Base-by-base conservation (phyloP, 371 early-diverging fungal genomes). In the Rhizopus microsporus region DNA sequence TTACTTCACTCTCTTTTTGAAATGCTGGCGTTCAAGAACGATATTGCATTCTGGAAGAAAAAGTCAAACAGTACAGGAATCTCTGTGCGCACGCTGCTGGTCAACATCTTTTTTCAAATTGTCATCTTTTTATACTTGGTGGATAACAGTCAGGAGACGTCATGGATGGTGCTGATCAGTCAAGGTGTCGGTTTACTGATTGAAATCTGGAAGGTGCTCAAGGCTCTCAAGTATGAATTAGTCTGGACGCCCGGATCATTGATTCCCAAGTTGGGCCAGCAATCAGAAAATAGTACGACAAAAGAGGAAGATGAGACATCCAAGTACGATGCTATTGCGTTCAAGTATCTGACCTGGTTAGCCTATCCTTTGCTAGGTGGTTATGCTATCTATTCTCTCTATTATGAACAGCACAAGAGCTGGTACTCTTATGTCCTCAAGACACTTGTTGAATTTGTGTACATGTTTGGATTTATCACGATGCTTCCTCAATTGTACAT, bases 401-500 rank as follows among this genome's bases (percentile, higher is more conserved):
- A 87, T 33, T 93, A 93, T 67, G 83, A 95, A 59, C 84, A 88
- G 55, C 93, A 94, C 76, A 94, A 93, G 84, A 81, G 88, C 38
- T 95, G 95, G 96, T 95, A 95, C 69, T 93, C 93, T 9, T 95
- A 84, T 68, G 72, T 95, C n/a, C 71, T 95, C 39, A 79, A 86
- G 52, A 94, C 94, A 0, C 67, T 92, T 55, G 97, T 95, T 16
- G 94, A 94, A 5, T 94, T 87, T 54, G 88, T 91, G 3, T 90
- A 88, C 71, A 81, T 87, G 54, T 89, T 91, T 78, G 93, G 95
- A 2, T 97, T 97, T 64, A 90, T 95, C 58, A 88, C 88, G 58
- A 92, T 95, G 94, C 86, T 92, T 0, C 97, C 97, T 6, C 95
- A 95, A 71, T 69, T 97, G 48, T 94, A 92, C 67, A 93, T 97